A percentile compares a stretch with the other conserved stretches of the same genome.
phyloP scores from a whole-genome alignment of 495 filamentous ascomycete genomes.

The Rhizodiscina lignyota region DNA sequence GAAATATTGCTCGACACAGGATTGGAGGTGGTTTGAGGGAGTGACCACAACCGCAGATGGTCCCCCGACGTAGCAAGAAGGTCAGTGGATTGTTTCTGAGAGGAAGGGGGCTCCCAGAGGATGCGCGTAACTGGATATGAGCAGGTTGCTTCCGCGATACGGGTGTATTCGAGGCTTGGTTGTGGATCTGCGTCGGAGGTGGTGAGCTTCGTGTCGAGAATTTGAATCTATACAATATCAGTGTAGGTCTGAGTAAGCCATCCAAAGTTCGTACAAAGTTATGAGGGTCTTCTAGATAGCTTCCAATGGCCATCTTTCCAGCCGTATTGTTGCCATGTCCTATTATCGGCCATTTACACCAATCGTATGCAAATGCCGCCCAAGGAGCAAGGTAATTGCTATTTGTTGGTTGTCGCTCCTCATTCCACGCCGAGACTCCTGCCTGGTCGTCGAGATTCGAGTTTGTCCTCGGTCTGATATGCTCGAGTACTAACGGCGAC shows the following conservation, averaged over 20 bases:
- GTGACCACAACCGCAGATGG: slow-evolving; percentile 88
- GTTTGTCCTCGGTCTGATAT: slow-evolving; percentile 70
- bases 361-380: slow-evolving; percentile 92
- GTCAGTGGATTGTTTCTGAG: slow-evolving; percentile 91
- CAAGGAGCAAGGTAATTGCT: slow-evolving; percentile 91
- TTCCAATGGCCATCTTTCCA: slow-evolving; percentile 86
- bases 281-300: slow-evolving; percentile 93
- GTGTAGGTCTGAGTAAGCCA: no score
- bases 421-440: slow-evolving; percentile 7
- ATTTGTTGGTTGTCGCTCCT: slow-evolving; percentile 29
- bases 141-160: slow-evolving; percentile 93
- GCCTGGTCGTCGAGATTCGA: slow-evolving; percentile 41
- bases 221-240: slow-evolving; percentile 68
- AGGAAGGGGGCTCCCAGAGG: slow-evolving; percentile 94
- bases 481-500: slow-evolving; percentile 76
- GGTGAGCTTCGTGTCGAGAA: slow-evolving; percentile 68
- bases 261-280: slow-evolving; percentile 52
- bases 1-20: slow-evolving; percentile 52
- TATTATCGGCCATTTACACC: slow-evolving; percentile 94
- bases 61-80: slow-evolving; percentile 92
- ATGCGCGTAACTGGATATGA: slow-evolving; percentile 95
- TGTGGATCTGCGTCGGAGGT: slow-evolving; percentile 60
- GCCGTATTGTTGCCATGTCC: slow-evolving; percentile 21
- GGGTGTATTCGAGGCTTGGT: slow-evolving; percentile 73
- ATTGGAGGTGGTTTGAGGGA: slow-evolving; percentile 44